Evolutionary conservation across 768 basidiomycete species (phyloP).

Genomic region (Dacryopinax spathularia): DNA sequence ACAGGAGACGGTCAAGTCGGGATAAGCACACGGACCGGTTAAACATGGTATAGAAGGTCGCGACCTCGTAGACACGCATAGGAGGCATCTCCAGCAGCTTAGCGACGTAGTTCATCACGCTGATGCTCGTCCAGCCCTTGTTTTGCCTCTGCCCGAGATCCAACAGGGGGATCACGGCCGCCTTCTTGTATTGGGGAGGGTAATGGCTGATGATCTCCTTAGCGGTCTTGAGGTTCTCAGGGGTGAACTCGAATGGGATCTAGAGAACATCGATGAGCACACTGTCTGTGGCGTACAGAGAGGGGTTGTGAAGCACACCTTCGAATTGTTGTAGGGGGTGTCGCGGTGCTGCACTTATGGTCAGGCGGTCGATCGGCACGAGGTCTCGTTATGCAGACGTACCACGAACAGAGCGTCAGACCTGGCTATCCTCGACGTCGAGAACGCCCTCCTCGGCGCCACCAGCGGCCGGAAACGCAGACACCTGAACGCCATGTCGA

Average conservation of each 20-base stretch:
- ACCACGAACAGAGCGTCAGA: conserved; percentile 86
- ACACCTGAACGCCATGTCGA: not conserved
- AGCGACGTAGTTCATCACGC: conserved; percentile 97
- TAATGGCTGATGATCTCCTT: conserved; percentile 84
- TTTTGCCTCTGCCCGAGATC: conserved; percentile 96
- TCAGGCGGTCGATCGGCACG: conserved; percentile 1
- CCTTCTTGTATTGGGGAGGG: conserved; percentile 97
- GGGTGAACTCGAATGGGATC: conserved; percentile 80
- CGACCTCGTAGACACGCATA: conserved; percentile 99
- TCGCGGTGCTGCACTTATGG: conserved; percentile 69
- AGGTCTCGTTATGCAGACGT: conserved; percentile 22
- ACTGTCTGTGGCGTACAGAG: no score
- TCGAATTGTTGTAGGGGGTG: conserved; percentile 86
- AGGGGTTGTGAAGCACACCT: conserved; percentile 31
- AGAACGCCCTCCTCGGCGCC: conserved; percentile 19
- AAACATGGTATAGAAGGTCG: conserved; percentile 99
- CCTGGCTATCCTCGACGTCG: conserved; percentile 31
- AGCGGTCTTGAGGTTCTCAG: conserved; percentile 71
- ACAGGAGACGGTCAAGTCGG: not conserved
- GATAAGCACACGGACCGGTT: conserved; percentile 53
- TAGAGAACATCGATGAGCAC: conserved; percentile 23
- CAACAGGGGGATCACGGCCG: conserved; percentile 89
- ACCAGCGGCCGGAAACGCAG: conserved; percentile 1
- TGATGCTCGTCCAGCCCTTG: conserved; percentile 95
- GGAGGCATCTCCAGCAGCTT: conserved; percentile 85